phyloP scores from a whole-genome alignment of 345 rosid species.

The Melaleuca quinquenervia region DNA sequence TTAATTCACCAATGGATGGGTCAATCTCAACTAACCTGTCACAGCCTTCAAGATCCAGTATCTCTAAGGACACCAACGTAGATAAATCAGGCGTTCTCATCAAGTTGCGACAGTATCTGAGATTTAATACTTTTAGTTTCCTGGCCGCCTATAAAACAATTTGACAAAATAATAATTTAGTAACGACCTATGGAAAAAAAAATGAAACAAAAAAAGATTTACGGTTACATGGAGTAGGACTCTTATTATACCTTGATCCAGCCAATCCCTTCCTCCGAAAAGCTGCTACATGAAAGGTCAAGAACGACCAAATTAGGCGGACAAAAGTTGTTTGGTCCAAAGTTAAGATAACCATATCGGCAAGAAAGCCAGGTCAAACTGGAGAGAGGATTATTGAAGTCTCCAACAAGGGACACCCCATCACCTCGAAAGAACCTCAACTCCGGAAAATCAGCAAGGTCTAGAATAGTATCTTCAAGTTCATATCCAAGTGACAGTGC shows the following conservation, averaged over 20 bases:
- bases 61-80: neutral
- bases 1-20: neutral
- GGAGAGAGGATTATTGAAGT: neutral
- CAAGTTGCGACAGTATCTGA: neutral
- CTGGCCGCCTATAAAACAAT: neutral
- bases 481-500: no score
- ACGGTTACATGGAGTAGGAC: no score
- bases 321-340: neutral
- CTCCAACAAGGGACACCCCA: neutral
- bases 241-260: neutral
- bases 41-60: neutral
- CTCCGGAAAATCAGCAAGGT: neutral
- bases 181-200: neutral
- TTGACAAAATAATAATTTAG: neutral
- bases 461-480: no score
- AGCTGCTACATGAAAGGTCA: accelerated
- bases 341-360: neutral
- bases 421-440: neutral
- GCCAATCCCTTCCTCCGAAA: neutral
- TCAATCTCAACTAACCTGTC: neutral
- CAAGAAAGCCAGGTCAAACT: neutral
- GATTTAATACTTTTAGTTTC: neutral
- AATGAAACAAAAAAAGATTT: neutral
- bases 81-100: neutral
- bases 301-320: neutral